Base-by-base conservation (phyloP, 352 stramenopile species). In the Phytophthora tentaculata region DNA sequence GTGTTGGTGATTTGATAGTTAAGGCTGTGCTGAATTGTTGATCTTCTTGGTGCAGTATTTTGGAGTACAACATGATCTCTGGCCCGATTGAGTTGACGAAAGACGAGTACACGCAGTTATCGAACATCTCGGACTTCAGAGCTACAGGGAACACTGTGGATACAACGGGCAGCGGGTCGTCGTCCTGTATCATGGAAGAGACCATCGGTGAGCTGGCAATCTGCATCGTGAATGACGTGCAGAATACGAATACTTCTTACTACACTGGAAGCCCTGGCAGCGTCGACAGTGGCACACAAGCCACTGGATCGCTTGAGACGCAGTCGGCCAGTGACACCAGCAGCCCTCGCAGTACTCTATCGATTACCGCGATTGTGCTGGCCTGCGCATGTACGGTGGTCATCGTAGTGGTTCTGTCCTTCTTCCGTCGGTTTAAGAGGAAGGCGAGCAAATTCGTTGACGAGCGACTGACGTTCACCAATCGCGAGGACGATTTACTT, bases 341-440 rank as follows among this genome's bases (percentile, higher is more conserved):
- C 19, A 58, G 23, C 19, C 43, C 58, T 52, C 53, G 41, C 17
- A 41, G 41, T n/a, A 26, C 41, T 16, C 0, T 67, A 16, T 65
- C 71, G 10, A 56, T 61, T 6, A 74, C 58, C 3, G 58, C 51
- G 17, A 82, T 82, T 61, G 58, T 67, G 3, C 32, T 80, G 12
- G 57, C 44, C 5, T 66, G 57, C 35, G 64, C 60, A 3, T 77
- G 68, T 16, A 71, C 57, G 2, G 58, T 76, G 26, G 65, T 76
- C 26, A 2, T 82, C 13, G 64, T 80, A 17, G 68, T 80, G 20
- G 64, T 73, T 10, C n/a, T 71, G 17, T 64, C 71, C 16, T 76
- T 82, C 55, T 82, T 82, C 58, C 67, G 67, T 65, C 66, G 63
- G 12, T 78, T 82, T 44, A 82, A 75, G 56, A 67, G 43, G 37